These are phyloP conservation scores for Elongisporangium undulatum DNA, from an alignment of 352 stramenopile genomes.

Conservation along the genomic window DNA sequence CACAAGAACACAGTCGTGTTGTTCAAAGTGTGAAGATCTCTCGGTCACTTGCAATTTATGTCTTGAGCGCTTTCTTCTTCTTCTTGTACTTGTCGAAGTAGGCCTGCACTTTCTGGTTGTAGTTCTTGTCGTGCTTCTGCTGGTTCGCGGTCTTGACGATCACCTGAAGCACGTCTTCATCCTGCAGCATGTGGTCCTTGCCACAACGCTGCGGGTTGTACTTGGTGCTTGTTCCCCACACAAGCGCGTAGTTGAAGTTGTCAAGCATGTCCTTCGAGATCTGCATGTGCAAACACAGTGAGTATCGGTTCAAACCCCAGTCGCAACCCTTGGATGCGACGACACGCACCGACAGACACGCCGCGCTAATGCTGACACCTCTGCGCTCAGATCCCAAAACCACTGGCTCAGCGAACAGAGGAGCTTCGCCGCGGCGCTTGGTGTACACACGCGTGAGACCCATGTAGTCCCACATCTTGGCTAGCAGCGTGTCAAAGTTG, in stretches of 20 bases:
- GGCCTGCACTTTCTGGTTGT: constrained; percentile 93
- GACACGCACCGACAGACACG: constrained; percentile 72
- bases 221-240: constrained; percentile 98
- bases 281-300: constrained; percentile 17
- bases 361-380: constrained; percentile 74
- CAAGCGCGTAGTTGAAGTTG: constrained; percentile 97
- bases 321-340: not conserved
- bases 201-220: constrained; percentile 97
- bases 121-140: constrained; percentile 98
- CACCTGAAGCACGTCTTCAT: constrained; percentile 99
- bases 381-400: constrained; percentile 83
- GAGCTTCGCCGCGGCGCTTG: constrained; percentile 78
- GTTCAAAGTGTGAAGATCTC: not conserved
- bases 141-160: constrained; percentile 98
- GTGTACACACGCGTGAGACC: constrained; percentile 87
- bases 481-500: constrained; percentile 94
- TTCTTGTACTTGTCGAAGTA: constrained; percentile 96
- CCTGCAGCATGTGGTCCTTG: constrained; percentile 92
- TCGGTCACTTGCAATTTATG: constrained; percentile 26
- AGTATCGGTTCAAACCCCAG: not conserved
- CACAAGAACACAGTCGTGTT: constrained; percentile 10
- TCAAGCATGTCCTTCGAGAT: constrained; percentile 91
- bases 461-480: constrained; percentile 91
- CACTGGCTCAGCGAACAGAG: constrained; percentile 75
- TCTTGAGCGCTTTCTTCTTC: constrained; percentile 94